Conservation (phyloP, 441 rosid genomes). For the Bocquillonia castaneifolia region DNA sequence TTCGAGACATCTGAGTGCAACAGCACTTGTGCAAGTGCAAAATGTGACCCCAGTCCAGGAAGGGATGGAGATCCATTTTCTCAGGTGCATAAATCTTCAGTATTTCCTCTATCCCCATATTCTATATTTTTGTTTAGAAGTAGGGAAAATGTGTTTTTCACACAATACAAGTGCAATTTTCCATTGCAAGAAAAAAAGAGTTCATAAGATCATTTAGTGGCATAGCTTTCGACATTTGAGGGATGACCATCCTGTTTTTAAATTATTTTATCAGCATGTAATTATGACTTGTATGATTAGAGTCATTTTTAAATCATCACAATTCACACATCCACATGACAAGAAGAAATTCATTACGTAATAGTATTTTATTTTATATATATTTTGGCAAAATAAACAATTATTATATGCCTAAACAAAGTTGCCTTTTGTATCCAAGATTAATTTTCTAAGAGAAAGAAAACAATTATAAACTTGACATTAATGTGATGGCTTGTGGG, state of each 20-base stretch:
- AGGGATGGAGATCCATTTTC: conserved; percentile 17
- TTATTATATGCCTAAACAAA: too few relatives aligned
- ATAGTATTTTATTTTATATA: too few relatives aligned
- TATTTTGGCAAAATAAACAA: too few relatives aligned
- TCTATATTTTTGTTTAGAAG: neutral
- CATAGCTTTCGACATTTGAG: neutral
- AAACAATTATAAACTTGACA: too few relatives aligned
- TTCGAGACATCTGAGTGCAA: conserved; percentile 19
- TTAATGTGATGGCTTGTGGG: too few relatives aligned
- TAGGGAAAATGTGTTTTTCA: neutral
- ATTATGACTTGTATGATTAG: neutral
- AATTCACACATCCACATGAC: too few relatives aligned
- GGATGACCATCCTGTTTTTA: neutral
- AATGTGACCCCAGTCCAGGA: conserved; percentile 6
- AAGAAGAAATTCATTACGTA: too few relatives aligned
- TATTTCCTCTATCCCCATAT: neutral
- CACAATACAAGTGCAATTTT: neutral
- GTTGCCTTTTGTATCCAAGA: too few relatives aligned
- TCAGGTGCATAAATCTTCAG: conserved; percentile 19
- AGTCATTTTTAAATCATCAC: neutral
- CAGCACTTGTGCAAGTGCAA: conserved; percentile 19
- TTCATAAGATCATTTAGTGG: neutral
- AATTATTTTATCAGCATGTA: neutral
- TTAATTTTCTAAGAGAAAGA: too few relatives aligned
- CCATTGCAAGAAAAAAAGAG: neutral